Evolutionary conservation across 2,329 filamentous ascomycete species (phyloP).

Genomic region (Fusarium bulbicola): DNA sequence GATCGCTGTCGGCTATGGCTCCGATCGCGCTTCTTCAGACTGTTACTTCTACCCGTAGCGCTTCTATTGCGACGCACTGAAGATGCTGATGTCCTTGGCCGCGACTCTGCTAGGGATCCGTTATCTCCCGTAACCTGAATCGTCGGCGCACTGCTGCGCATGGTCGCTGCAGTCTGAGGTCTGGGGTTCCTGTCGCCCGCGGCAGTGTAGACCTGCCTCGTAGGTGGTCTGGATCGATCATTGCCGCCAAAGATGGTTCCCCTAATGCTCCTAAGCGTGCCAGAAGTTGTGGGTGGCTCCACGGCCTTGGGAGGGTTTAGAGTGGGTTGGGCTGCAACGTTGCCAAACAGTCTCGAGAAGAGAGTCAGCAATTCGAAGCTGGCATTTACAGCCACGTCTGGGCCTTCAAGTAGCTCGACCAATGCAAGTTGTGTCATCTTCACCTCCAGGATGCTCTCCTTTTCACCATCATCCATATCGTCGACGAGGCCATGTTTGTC

Average conservation of each 20-base stretch:
- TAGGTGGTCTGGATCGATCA: conserved; percentile 56
- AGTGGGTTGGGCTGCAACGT: conserved; percentile 56
- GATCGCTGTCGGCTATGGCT: conserved; percentile 59
- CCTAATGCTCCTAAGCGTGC: conserved; percentile 74
- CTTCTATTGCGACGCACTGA: conserved; percentile 52
- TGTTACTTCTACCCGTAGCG: conserved; percentile 59
- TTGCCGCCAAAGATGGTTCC: conserved; percentile 81
- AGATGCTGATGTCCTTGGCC: conserved; percentile 46
- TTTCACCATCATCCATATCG: conserved; percentile 84
- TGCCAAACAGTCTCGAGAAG: conserved; percentile 82
- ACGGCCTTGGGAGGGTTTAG: conserved; percentile 53
- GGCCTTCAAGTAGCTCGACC: conserved; percentile 83
- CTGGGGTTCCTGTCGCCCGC: conserved; percentile 50
- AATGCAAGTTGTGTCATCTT: conserved; percentile 94
- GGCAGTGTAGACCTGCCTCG: conserved; percentile 50
- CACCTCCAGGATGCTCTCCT: conserved; percentile 87
- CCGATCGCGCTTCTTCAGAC: conserved; percentile 62
- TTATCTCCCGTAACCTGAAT: conserved; percentile 81
- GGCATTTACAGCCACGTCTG: conserved; percentile 86
- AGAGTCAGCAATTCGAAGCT: conserved; percentile 85
- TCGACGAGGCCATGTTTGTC: conserved; percentile 68
- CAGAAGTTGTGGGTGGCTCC: conserved; percentile 74
- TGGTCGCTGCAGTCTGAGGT: conserved; percentile 55
- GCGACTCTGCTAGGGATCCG: conserved; percentile 51
- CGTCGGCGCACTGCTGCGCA: conserved; percentile 64